Conservation (phyloP, 805 yeast species). For the Spathaspora sp. region DNA sequence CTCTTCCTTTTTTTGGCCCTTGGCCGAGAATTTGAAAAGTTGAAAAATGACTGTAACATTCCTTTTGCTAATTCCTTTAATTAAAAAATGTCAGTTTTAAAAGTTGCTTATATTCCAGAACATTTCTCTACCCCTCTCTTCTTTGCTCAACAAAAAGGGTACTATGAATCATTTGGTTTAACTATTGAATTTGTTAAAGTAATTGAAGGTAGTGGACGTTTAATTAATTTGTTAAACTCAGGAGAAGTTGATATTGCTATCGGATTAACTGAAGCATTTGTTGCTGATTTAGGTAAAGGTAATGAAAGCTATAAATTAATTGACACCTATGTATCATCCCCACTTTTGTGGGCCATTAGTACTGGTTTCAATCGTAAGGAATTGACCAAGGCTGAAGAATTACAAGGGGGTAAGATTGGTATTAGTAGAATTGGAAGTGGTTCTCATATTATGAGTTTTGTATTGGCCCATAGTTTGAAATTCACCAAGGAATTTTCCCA, state of each 20-base stretch:
- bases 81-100: slow-evolving; percentile 20
- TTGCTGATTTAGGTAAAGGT: slow-evolving; percentile 77
- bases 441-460: slow-evolving; percentile 87
- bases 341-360: slow-evolving; percentile 87
- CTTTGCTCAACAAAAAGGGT: slow-evolving; percentile 62
- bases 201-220: slow-evolving; percentile 85
- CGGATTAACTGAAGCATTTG: slow-evolving; percentile 89
- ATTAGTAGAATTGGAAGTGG: slow-evolving; percentile 89
- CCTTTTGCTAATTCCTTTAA: neutral
- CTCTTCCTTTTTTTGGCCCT: neutral
- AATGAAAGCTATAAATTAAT: slow-evolving; percentile 59
- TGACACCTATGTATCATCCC: slow-evolving; percentile 83
- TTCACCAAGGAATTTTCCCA: slow-evolving; percentile 51
- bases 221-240: slow-evolving; percentile 66
- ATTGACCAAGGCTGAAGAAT: slow-evolving; percentile 45
- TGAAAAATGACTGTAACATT: neutral
- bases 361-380: slow-evolving; percentile 66
- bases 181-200: slow-evolving; percentile 63
- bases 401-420: slow-evolving; percentile 65
- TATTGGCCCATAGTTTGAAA: slow-evolving; percentile 59
- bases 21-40: neutral
- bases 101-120: slow-evolving; percentile 85
- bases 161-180: slow-evolving; percentile 45
- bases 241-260: slow-evolving; percentile 73
- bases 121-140: slow-evolving; percentile 87